Evolutionary conservation across 345 rosid species (phyloP).

Genomic region (Eucalyptus cladocalyx): DNA sequence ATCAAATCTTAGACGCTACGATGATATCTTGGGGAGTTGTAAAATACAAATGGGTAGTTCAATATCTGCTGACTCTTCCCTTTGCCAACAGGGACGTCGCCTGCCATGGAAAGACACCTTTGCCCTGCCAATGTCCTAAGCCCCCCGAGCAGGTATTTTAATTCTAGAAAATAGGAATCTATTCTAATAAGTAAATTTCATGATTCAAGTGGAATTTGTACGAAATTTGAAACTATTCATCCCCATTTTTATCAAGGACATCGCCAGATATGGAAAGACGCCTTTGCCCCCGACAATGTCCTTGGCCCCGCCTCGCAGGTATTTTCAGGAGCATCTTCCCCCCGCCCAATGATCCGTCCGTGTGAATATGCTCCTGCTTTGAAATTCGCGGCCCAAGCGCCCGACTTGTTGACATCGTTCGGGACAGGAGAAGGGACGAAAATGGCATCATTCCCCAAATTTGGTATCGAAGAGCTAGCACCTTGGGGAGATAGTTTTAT

Average conservation of each 20-base stretch:
- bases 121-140: not conserved
- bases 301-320: not conserved
- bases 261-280: not conserved
- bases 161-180: no score
- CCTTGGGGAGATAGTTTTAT: not conserved
- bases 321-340: not conserved
- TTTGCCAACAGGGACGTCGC: not conserved
- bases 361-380: not conserved
- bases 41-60: not conserved
- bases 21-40: not conserved
- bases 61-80: not conserved
- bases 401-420: not conserved
- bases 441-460: not conserved
- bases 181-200: no score
- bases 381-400: not conserved
- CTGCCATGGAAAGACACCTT: not conserved
- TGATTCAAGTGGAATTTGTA: no score
- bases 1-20: not conserved
- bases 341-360: not conserved
- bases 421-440: not conserved
- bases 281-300: not conserved
- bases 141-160: no score
- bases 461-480: not conserved
- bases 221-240: no score
- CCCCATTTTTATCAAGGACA: not conserved